phyloP scores from a whole-genome alignment of 805 yeast species.

The Priceomyces carsonii region DNA sequence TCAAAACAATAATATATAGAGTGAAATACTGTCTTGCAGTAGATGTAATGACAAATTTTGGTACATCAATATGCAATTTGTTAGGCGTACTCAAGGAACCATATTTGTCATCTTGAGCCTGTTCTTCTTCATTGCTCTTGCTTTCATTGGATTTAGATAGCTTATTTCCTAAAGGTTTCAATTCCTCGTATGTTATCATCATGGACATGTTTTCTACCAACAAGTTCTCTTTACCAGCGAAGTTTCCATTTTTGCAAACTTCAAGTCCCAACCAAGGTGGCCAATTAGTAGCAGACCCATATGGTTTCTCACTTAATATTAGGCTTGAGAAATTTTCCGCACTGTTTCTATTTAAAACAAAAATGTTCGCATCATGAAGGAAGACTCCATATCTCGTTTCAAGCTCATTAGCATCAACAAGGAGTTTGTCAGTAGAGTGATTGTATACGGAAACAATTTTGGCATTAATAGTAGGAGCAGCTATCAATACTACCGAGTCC shows the following conservation, averaged over 20 bases:
- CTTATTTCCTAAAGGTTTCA: slow-evolving; percentile 27
- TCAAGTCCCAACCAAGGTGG: slow-evolving; percentile 90
- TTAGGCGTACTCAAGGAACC: slow-evolving; percentile 18
- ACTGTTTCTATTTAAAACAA: slow-evolving; percentile 59
- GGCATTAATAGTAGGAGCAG: slow-evolving; percentile 70
- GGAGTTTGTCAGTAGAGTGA: slow-evolving; percentile 32
- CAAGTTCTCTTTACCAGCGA: slow-evolving; percentile 47
- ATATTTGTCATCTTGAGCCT: not conserved
- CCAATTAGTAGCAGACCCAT: slow-evolving; percentile 71
- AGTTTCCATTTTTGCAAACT: slow-evolving; percentile 46
- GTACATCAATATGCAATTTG: slow-evolving; percentile 62
- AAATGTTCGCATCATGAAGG: slow-evolving; percentile 70
- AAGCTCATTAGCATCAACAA: slow-evolving; percentile 34
- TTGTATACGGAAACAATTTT: slow-evolving; percentile 67
- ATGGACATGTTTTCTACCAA: slow-evolving; percentile 66
- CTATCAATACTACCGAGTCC: slow-evolving; percentile 64
- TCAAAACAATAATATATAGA: slow-evolving; percentile 59
- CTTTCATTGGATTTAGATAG: slow-evolving; percentile 8
- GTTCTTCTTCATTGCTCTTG: slow-evolving; percentile 19
- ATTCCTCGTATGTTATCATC: slow-evolving; percentile 56
- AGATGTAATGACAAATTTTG: slow-evolving; percentile 63
- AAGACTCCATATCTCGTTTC: slow-evolving; percentile 71
- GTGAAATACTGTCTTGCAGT: slow-evolving; percentile 76
- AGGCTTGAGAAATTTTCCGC: slow-evolving; percentile 34
- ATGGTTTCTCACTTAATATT: slow-evolving; percentile 47